Percentiles rank a stretch among this genome's conserved stretches.
phyloP scores from a whole-genome alignment of 2,329 filamentous ascomycete species.

The Metarhizium anisopliae region DNA sequence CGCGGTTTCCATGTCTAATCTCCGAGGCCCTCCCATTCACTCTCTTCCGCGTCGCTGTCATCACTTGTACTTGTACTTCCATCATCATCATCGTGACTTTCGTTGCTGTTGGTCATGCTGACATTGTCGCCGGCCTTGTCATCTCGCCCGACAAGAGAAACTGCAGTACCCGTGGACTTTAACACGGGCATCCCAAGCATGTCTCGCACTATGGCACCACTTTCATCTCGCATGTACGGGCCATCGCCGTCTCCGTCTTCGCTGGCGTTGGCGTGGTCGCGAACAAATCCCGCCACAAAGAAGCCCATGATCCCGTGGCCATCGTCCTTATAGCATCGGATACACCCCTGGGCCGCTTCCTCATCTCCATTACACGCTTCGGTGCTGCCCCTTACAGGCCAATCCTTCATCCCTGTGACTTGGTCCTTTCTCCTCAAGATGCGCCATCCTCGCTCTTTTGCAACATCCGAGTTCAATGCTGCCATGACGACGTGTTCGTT shows the following conservation, averaged over 20 bases:
- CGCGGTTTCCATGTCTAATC: constrained; percentile 3
- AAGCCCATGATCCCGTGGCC: constrained; percentile 86
- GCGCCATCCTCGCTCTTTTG: constrained; percentile 62
- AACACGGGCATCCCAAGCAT: constrained; percentile 28
- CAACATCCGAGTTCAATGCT: constrained; percentile 60
- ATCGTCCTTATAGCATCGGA: constrained; percentile 74
- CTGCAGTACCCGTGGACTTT: constrained; percentile 23
- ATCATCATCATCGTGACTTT: constrained; percentile 9
- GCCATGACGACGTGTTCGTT: constrained; percentile 78
- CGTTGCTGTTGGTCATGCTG: constrained; percentile 13
- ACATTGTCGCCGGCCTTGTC: constrained; percentile 3
- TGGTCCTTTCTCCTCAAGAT: constrained; percentile 66
- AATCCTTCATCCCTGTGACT: constrained; percentile 64
- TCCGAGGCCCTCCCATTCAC: constrained; percentile 10
- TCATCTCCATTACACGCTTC: constrained; percentile 40
- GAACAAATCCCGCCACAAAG: constrained; percentile 80
- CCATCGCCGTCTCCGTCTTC: constrained; percentile 25
- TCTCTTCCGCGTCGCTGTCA: constrained; percentile 9
- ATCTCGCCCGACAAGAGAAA: constrained; percentile 16
- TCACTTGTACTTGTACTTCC: not conserved
- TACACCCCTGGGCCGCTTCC: constrained; percentile 61
- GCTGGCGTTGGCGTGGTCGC: constrained; percentile 11
- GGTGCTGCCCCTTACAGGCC: constrained; percentile 57
- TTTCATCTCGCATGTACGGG: constrained; percentile 45
- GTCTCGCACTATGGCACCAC: constrained; percentile 41